Evolutionary conservation across 768 basidiomycete species (phyloP), one percentile per base, ranked within the genome.

Genomic region (Pulveroboletus sp.): DNA sequence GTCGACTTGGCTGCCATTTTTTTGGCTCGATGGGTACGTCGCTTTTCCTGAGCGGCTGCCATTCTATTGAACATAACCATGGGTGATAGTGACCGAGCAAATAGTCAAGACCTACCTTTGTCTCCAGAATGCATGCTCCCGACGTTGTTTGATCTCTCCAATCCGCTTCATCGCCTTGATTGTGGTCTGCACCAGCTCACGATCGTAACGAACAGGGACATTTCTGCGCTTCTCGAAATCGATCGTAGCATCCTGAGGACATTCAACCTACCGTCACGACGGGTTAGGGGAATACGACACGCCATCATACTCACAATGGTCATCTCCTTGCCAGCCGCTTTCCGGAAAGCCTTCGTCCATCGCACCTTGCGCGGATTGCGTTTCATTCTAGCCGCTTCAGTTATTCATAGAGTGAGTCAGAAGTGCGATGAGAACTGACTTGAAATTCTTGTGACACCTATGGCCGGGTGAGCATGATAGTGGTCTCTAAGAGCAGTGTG

Each of bases 371-470:
- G 85, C 39, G 96, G 96, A 73, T 98, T 99, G 35, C 96, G 88
- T 76, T 98, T 98, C 96, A 98, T 97, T 71, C 93, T 94, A 58
- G 5, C 46, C 47, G 24, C 31, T 37, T 51, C 41, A 54, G 45
- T 3, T 51, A 50, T 49, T 31, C 12, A 37, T 28, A 0, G 14
- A 45, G 30, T 43, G 26, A 42, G 30, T 21, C 8, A 17, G 15
- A 10, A 41, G 11, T 35, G 26, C 8, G 11, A 24, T n/a, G 2
- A 28, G 37, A 38, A 66, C 80, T 57, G 62, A 92, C 93, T 99
- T 99, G 83, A 99, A 99, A 72, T 97, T 99, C 74, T 98, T 98
- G 71, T 97, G 91, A 68, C 96, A 96, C 77, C 91, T 94, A 47
- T 14, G 18, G 35, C 28, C 36, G 36, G 48, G 21, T 60, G 14